phyloP scores from a whole-genome alignment of 768 basidiomycete genomes.

The Mycena kentingensis region DNA sequence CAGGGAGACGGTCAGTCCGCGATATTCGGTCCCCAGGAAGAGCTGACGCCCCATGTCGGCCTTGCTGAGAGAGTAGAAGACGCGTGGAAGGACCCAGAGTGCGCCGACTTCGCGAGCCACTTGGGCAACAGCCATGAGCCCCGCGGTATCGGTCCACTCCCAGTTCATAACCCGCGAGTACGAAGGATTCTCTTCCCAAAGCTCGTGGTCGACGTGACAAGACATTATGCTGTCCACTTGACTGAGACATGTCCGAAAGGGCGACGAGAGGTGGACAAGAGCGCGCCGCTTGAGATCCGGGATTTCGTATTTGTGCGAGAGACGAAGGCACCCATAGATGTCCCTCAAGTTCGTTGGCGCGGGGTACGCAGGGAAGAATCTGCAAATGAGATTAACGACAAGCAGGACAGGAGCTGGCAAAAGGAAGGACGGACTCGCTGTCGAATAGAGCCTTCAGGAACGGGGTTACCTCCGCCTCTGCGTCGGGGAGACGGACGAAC shows the following conservation, averaged over 20 bases:
- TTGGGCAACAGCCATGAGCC: neutral
- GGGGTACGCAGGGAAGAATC: neutral
- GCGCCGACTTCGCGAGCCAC: neutral
- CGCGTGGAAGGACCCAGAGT: neutral
- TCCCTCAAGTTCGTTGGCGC: neutral
- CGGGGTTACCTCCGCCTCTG: neutral
- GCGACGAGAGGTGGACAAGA: neutral
- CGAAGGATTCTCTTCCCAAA: neutral
- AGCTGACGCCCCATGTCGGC: too few species aligned
- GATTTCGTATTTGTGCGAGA: neutral
- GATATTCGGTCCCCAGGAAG: neutral
- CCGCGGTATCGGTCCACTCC: neutral
- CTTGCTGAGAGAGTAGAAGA: neutral
- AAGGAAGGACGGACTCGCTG: neutral
- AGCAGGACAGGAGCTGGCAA: neutral
- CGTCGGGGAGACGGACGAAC: neutral
- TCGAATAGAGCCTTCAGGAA: neutral
- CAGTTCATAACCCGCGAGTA: neutral
- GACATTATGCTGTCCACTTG: neutral
- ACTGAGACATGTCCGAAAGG: neutral
- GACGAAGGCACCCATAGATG: neutral
- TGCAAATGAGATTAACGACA: too few species aligned
- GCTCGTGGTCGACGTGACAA: neutral
- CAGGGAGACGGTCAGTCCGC: too few species aligned
- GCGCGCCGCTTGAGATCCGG: neutral